Base-by-base conservation (phyloP, 805 yeast species). In the Cyberlindnera maclurae region DNA sequence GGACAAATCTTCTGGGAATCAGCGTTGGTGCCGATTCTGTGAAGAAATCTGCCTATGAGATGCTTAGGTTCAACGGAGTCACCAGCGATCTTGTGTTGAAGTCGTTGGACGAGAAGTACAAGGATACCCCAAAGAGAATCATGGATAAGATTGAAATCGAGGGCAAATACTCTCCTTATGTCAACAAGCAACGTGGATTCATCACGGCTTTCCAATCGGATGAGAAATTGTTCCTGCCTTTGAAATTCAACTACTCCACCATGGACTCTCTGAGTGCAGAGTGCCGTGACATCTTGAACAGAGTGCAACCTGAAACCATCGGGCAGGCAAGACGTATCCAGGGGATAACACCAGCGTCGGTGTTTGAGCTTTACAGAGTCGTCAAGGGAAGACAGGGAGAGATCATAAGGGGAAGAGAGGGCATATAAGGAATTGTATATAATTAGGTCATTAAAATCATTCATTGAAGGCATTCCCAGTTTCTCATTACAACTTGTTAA, bases 311-410 rank as follows among this genome's bases (percentile, higher is more conserved):
- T 0, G 75, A 76, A 38, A 93, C 97, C 0, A 76, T 93, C 33
- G 97, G 97, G 0, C 97, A 93, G 57, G 97, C 97, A 0, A 72
- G 95, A 56, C 70, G 97, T 49, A 82, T 90, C 11, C 95, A 93
- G 53, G 97, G 98, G 1, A 79, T 93, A 3, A 90, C 97, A 0
- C 96, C 97, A 0, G 90, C 96, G 0, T 93, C 96, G 0, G 67
- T 86, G 13, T 82, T 87, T 46, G 94, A 85, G 54, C 67, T 89
- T 34, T 84, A 79, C 54, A 68, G 79, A 44, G 57, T 82, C 39
- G 67, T 56, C 5, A 60, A 57, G 43, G 36, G 54, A 10, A 51
- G 54, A 36, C 64, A 58, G 38, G 36, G 40, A 1, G 51, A 49
- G 28, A 45, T 52, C 33, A 46, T 20, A 6, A 20, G 24, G 27